Conservation (phyloP, 768 basidiomycete genomes). For the Boletales sp. region DNA sequence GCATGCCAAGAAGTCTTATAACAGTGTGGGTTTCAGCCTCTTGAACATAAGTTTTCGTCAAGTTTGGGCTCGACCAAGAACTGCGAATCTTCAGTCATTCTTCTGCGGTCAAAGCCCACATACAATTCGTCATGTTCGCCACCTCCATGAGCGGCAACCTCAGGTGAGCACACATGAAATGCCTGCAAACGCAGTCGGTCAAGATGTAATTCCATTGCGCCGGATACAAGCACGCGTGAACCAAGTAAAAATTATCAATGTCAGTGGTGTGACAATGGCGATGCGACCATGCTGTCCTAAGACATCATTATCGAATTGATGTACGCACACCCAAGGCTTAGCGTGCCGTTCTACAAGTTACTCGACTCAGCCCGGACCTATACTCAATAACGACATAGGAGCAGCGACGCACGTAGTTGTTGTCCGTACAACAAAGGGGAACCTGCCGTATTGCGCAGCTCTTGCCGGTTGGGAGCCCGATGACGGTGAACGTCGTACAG, state of each 20-base stretch:
- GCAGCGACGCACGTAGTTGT: conserved; percentile 7
- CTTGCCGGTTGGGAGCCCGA: conserved; percentile 3
- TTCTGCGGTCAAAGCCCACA: neutral
- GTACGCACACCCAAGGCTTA: conserved; percentile 13
- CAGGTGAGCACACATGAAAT: neutral
- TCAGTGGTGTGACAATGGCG: too few species aligned
- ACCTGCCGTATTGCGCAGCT: conserved; percentile 8
- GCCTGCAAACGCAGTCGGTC: neutral
- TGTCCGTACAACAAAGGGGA: conserved; percentile 13
- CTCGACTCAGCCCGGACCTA: neutral
- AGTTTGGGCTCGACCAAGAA: neutral
- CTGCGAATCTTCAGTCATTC: neutral
- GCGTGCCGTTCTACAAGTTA: conserved; percentile 2
- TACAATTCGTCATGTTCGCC: too few species aligned
- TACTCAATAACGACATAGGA: neutral
- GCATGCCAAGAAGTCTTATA: too few species aligned
- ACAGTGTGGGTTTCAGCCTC: neutral
- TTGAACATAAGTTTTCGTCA: neutral
- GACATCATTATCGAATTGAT: neutral
- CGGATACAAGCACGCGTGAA: neutral
- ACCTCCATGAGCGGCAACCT: too few species aligned
- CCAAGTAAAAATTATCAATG: neutral
- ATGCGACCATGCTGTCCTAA: neutral
- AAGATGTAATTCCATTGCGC: neutral
- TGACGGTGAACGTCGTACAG: conserved; percentile 11